Evolutionary conservation across 2,329 filamentous ascomycete genomes (phyloP), one percentile per base, ranked within the genome.

Genomic region (Trichoderma endophyticum): DNA sequence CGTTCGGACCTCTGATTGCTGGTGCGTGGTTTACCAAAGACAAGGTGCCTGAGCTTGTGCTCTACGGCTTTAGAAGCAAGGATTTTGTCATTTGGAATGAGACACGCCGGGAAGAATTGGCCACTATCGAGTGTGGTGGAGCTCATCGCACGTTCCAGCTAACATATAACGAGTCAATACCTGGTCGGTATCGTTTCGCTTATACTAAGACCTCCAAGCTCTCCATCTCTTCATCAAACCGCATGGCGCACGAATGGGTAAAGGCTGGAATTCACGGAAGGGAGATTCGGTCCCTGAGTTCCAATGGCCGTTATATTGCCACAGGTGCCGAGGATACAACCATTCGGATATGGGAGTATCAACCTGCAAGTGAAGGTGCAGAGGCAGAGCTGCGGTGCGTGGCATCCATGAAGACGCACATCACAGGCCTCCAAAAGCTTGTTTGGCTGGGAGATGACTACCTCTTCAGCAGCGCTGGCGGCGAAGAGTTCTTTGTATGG

Each of bases 401-500:
- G 26, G 87, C 90, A 11, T 89, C 91, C 0, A 81, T 97, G 24
- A 91, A 93, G 75, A 89, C 89, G 70, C 96, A 99, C 78, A 91
- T 90, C 2, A 91, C 94, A 0, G 96, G 95, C 0, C 89, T 98
- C 8, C 95, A 98, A 79, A 87, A 91, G 73, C 83, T 97, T 1
- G 87, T 87, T 73, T 98, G 94, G 93, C 89, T 92, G 2, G 86
- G 88, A 61, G 88, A 91, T 2, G 80, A 84, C 1, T 92, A 91
- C 76, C 87, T 99, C 3, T 92, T 98, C 79, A 97, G 93, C 75
- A 95, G 93, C 77, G 94, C 89, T 6, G 96, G 95, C 0, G 91
- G 90, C 73, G 95, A 98, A 79, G 95, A 99, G 80, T 92, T 98
- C 74, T 95, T 91, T 76, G 87, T 95, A 12, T 99, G 96, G 95